phyloP scores from a whole-genome alignment of 352 stramenopile species.

The Peronospora destructor region DNA sequence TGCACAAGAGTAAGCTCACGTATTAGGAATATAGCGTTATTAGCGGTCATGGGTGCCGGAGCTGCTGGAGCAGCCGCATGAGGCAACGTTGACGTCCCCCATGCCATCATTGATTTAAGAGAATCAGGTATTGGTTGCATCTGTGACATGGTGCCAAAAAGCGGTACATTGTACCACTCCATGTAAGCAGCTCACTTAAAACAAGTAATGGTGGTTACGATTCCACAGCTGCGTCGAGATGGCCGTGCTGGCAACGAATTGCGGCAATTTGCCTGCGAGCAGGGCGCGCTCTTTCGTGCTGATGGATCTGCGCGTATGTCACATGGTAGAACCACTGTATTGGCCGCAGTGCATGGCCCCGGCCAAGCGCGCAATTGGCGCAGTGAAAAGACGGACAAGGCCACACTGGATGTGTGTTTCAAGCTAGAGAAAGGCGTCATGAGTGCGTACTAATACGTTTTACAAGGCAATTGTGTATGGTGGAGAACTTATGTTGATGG shows the following conservation, averaged over 20 bases:
- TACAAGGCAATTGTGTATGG: not conserved
- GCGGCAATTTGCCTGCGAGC: constrained; percentile 63
- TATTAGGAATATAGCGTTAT: constrained; percentile 70
- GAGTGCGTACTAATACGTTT: constrained; percentile 33
- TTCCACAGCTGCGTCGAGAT: constrained; percentile 44
- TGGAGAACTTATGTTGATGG: too few species aligned
- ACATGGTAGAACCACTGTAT: constrained; percentile 63
- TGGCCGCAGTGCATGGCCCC: constrained; percentile 70
- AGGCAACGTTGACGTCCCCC: constrained; percentile 11
- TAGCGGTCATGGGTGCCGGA: constrained; percentile 33
- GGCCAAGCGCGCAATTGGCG: constrained; percentile 69
- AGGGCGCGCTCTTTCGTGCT: constrained; percentile 69
- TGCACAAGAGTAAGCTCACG: constrained; percentile 23
- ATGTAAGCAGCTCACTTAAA: constrained; percentile 8
- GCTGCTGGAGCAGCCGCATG: constrained; percentile 10
- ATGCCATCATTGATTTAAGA: constrained; percentile 12
- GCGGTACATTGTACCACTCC: constrained; percentile 15
- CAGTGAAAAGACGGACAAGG: constrained; percentile 55
- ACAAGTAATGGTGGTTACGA: constrained; percentile 37
- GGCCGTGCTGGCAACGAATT: constrained; percentile 71
- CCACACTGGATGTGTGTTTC: constrained; percentile 68
- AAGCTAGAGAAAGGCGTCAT: constrained; percentile 72
- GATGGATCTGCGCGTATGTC: constrained; percentile 76
- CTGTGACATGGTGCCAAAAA: not conserved
- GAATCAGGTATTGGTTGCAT: constrained; percentile 11